These are phyloP conservation scores for slime mould (Dictyostelium discoideum) DNA, from an alignment of 78 protist species.

Conservation along the genomic window dicty_2.7 NC_007088.5:4345001-4345500, in stretches of 20 bases:
- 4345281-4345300: slow-evolving; percentile 94
- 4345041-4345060: neutral
- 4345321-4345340: slow-evolving; percentile 79
- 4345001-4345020: neutral
- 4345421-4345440: slow-evolving; percentile 52
- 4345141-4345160: neutral
- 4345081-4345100: neutral
- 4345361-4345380: slow-evolving; percentile 18
- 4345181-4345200: neutral
- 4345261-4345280: slow-evolving; percentile 64
- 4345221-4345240: slow-evolving; percentile 22
- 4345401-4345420: slow-evolving; percentile 41
- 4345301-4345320: slow-evolving; percentile 85
- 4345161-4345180: neutral
- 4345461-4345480: too few species aligned
- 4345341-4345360: neutral
- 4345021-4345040: neutral
- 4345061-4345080: neutral
- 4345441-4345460: slow-evolving; percentile 34
- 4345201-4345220: slow-evolving; percentile 37
- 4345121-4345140: neutral
- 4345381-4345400: slow-evolving; percentile 71
- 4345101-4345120: neutral
- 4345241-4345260: neutral
- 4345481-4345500: too few species aligned